Conservation (phyloP, 164 flowering plant genomes). For the Tetracentron sinense region DNA sequence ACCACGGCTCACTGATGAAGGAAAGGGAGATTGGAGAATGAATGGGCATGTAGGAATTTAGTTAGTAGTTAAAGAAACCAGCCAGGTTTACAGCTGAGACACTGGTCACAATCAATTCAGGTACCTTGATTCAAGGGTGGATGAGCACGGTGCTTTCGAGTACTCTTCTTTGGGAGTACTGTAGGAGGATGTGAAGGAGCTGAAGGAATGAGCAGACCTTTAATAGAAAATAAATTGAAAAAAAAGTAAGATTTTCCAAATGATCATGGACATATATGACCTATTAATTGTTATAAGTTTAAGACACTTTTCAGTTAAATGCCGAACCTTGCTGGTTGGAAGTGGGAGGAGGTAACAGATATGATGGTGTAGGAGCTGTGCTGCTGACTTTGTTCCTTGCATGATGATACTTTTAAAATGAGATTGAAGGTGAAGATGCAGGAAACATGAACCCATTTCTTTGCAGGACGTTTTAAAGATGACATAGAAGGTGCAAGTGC, state of each 20-base stretch:
- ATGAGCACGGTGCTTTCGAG: conserved; percentile 26
- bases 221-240: conserved; percentile 2
- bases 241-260: neutral
- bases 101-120: neutral
- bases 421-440: conserved; percentile 30
- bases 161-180: conserved; percentile 20
- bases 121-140: conserved; percentile 40
- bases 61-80: conserved; percentile 13
- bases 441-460: conserved; percentile 24
- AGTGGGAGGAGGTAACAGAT: conserved; percentile 30
- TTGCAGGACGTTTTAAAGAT: conserved; percentile 23
- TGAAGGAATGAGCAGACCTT: conserved; percentile 32
- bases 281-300: neutral
- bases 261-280: neutral
- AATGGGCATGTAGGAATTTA: conserved; percentile 14
- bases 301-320: neutral
- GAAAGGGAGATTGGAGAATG: conserved; percentile 30
- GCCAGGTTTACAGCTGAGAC: neutral
- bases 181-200: conserved; percentile 22
- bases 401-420: conserved; percentile 33
- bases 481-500: conserved; percentile 31
- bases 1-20: conserved; percentile 29
- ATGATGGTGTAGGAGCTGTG: conserved; percentile 34
- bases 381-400: conserved; percentile 23
- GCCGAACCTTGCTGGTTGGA: conserved; percentile 38